A percentile compares a stretch with the other conserved stretches of the same genome.
phyloP scores from a whole-genome alignment of 2,329 filamentous ascomycete genomes.

The Pseudocercospora fuligena region DNA sequence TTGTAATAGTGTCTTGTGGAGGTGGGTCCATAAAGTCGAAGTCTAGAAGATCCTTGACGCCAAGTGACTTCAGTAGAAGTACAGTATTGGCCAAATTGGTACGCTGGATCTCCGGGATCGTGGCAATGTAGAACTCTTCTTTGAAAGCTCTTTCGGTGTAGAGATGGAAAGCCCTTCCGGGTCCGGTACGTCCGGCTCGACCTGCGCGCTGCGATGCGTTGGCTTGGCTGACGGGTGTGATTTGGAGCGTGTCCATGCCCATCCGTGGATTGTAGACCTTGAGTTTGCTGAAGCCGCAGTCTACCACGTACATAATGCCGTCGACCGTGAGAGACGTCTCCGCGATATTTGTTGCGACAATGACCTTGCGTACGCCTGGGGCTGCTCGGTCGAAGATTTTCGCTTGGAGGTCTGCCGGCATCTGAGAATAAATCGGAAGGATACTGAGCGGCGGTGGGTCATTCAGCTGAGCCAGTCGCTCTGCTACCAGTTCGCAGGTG shows the following conservation, averaged over 20 bases:
- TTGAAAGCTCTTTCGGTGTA: conserved; percentile 95
- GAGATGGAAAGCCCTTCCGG: conserved; percentile 91
- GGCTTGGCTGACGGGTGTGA: conserved; percentile 95
- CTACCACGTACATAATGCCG: conserved; percentile 98
- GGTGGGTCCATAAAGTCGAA: conserved; percentile 99
- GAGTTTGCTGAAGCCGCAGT: conserved; percentile 93
- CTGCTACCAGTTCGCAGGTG: conserved; percentile 90
- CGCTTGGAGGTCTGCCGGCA: conserved; percentile 96
- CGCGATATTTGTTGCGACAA: conserved; percentile 97
- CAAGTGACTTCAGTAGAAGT: conserved; percentile 88
- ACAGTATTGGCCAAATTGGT: conserved; percentile 97
- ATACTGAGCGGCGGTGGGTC: conserved; percentile 95
- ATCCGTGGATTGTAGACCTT: conserved; percentile 99
- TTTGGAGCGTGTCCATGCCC: conserved; percentile 98
- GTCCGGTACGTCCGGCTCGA: conserved; percentile 89
- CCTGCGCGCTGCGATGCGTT: conserved; percentile 93
- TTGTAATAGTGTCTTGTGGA: conserved; percentile 96
- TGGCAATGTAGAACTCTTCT: conserved; percentile 94
- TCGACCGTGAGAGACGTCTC: conserved; percentile 98
- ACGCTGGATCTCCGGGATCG: conserved; percentile 95
- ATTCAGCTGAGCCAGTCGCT: conserved; percentile 84
- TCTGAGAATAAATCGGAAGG: conserved; percentile 97
- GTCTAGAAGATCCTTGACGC: conserved; percentile 90
- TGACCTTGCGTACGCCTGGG: conserved; percentile 92
- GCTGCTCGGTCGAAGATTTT: conserved; percentile 95